These are phyloP conservation scores for Lasiosphaeris hirsuta DNA, from an alignment of 495 filamentous ascomycete species.

Conservation along the genomic window DNA sequence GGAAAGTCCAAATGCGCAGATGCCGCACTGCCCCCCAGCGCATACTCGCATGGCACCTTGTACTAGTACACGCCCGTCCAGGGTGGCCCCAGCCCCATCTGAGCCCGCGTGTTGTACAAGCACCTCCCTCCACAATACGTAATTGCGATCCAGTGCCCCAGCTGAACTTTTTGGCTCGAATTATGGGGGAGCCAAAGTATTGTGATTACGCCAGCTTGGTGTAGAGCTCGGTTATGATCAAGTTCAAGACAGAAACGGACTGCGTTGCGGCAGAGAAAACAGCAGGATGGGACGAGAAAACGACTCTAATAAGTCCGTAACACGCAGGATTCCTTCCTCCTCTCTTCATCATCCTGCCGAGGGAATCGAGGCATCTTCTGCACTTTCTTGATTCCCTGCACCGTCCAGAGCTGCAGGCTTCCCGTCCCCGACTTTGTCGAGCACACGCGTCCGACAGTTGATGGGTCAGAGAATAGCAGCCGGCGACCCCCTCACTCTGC, in stretches of 20 bases:
- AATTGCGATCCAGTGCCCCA: no score
- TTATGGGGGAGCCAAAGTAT: no score
- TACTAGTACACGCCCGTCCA: background rate
- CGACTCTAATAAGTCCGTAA: no score
- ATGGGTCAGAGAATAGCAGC: conserved; percentile 3
- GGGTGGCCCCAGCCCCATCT: conserved; percentile 8
- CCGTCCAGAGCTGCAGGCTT: background rate
- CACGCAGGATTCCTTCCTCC: no score
- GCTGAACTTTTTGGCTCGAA: no score
- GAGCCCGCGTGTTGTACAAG: background rate
- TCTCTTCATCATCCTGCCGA: no score
- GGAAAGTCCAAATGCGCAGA: background rate
- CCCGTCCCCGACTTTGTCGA: background rate
- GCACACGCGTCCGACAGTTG: conserved; percentile 11
- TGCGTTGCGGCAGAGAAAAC: no score
- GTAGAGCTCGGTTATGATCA: no score
- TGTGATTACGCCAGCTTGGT: no score
- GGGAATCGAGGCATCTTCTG: background rate
- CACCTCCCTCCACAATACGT: background rate
- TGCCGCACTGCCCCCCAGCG: conserved; percentile 7
- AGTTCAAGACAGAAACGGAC: no score
- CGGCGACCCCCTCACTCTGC: background rate
- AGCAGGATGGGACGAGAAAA: no score
- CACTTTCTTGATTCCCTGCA: background rate
- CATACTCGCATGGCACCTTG: no score